Evolutionary conservation across 768 basidiomycete species (phyloP), one percentile per base, ranked within the genome.

Genomic region (Dentipellis sp.): DNA sequence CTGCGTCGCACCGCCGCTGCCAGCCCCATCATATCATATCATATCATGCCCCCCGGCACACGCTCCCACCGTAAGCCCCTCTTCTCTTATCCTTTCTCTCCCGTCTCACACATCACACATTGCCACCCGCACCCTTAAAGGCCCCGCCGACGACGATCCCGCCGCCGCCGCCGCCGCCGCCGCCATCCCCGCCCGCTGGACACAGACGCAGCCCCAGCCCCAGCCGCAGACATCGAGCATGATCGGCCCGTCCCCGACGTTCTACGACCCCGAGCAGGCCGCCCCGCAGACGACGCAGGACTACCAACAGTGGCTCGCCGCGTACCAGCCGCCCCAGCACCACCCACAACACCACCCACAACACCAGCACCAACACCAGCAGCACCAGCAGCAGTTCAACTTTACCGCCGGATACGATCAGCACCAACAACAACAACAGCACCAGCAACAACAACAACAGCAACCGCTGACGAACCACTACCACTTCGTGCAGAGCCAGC

Each of bases 181-280:
- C 16, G 19, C 40, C 12, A 42, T 17, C 6, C 42, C 42, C 16
- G n/a, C 42, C n/a, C 19, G 14, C 17, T 16, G 7, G 14, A 39
- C 38, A n/a, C 10, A 10, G 38, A n/a, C 39, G 3, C 40, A 42
- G 14, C 40, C 40, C n/a, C 22, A 52, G 1, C 52, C 23, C 8
- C 34, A 48, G 4, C 58, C 59, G 5, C 50, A 46, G 42, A 37
- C 54, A 38, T 17, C 53, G 12, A 54, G 2, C 29, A 65, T 65
- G 64, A 65, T 65, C n/a, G 63, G 63, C 35, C 35, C 61, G 4
- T 53, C 58, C 34, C 57, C 63, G 4, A 48, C 64, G 1, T 65
- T 56, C 45, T 65, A 60, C 51, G 61, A 63, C 36, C 56, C 54
- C 17, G 64, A 63, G 4, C 48, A 55, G 3, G 56, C 59, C 2